A percentile compares a stretch with the other conserved stretches of the same genome.
phyloP scores from a whole-genome alignment of 2,329 filamentous ascomycete genomes.

The Paecilomyces dactylethromorphus region DNA sequence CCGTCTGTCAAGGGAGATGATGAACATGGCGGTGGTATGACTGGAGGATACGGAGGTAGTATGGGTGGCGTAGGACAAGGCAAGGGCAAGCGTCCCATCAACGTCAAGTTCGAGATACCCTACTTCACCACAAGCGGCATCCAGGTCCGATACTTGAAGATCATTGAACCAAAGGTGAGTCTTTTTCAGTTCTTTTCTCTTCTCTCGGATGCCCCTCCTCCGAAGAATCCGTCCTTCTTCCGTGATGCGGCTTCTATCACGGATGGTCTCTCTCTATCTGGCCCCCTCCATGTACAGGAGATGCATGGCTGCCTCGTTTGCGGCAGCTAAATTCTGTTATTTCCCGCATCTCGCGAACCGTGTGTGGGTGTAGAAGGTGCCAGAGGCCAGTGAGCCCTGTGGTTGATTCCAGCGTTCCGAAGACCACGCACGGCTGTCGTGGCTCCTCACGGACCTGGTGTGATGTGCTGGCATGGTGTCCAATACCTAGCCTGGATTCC shows the following conservation, averaged over 20 bases:
- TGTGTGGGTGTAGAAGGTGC: not conserved
- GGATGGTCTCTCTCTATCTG: not conserved
- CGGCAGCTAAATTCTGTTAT: not conserved
- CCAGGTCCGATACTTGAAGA: constrained; percentile 97
- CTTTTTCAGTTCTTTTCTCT: constrained; percentile 2
- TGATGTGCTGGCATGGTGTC: not conserved
- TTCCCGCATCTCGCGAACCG: not conserved
- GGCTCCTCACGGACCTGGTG: not conserved
- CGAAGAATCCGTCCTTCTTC: not conserved
- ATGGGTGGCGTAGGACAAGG: constrained; percentile 84
- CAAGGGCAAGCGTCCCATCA: constrained; percentile 93
- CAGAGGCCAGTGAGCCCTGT: not conserved
- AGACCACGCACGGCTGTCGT: not conserved
- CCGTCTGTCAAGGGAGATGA: constrained; percentile 93
- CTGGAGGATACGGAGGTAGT: constrained; percentile 89
- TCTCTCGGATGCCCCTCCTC: not conserved
- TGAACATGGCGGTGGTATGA: constrained; percentile 94
- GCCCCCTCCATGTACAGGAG: not conserved
- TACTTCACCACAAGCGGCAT: constrained; percentile 99
- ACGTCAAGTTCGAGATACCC: constrained; percentile 99
- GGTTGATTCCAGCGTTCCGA: not conserved
- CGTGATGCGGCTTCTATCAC: not conserved
- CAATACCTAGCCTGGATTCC: not conserved
- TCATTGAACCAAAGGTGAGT: constrained; percentile 95
- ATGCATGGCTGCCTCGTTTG: not conserved